Evolutionary conservation across 495 filamentous ascomycete genomes (phyloP).

Genomic region (Trypethelium eluteriae): DNA sequence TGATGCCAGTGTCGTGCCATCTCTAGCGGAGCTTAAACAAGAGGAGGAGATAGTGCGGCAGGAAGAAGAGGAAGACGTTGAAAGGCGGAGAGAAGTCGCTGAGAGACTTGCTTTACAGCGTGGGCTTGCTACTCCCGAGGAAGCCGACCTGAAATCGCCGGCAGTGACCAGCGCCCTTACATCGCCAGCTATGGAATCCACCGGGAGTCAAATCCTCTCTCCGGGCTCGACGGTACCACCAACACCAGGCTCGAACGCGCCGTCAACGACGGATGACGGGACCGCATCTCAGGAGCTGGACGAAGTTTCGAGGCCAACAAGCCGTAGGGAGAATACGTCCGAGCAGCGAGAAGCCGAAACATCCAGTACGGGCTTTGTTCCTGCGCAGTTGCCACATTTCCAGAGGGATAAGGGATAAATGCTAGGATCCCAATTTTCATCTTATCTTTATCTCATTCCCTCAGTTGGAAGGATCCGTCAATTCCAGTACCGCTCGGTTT

Average conservation of each 20-base stretch:
- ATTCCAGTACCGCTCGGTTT: too few species aligned
- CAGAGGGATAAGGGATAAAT: not conserved
- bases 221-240: not conserved
- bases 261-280: not conserved
- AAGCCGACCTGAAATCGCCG: conserved; percentile 18
- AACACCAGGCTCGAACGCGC: conserved; percentile 2
- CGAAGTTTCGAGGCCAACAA: not conserved
- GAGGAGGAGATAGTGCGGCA: conserved; percentile 64
- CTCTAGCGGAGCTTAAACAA: conserved; percentile 62
- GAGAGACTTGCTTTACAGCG: conserved; percentile 60
- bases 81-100: conserved; percentile 64
- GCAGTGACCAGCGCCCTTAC: not conserved
- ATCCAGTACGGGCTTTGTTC: not conserved
- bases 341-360: not conserved
- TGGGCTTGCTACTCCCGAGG: conserved; percentile 44
- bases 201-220: conserved; percentile 3
- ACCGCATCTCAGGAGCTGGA: not conserved
- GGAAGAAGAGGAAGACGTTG: conserved; percentile 64
- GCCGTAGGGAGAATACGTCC: not conserved
- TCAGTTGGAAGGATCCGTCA: not conserved
- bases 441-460: not conserved
- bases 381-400: conserved; percentile 4
- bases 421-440: not conserved
- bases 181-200: not conserved
- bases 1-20: conserved; percentile 41